Evolutionary conservation across 352 stramenopile genomes (phyloP).

Genomic region (Globisporangium uncinulatum): DNA sequence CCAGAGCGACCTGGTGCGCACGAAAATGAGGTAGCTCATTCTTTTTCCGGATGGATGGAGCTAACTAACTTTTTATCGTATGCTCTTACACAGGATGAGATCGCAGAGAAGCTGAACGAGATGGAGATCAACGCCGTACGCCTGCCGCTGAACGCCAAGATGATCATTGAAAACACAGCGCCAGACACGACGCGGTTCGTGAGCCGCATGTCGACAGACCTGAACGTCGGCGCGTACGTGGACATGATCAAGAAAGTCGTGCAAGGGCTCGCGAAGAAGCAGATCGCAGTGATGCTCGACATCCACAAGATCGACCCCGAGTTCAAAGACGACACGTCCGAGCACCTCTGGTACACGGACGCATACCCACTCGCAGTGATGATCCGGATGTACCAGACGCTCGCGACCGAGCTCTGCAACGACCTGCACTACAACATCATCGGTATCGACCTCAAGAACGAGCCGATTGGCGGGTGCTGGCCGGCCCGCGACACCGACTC

Average conservation of each 20-base stretch:
- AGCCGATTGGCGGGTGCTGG: constrained; percentile 70
- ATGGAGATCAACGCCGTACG: constrained; percentile 76
- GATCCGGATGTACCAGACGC: constrained; percentile 65
- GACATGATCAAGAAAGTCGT: constrained; percentile 84
- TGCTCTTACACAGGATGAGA: constrained; percentile 25
- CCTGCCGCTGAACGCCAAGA: constrained; percentile 77
- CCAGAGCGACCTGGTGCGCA: constrained; percentile 46
- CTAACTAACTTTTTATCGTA: background rate
- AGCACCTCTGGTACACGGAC: constrained; percentile 69
- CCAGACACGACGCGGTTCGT: constrained; percentile 64
- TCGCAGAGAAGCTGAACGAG: constrained; percentile 52
- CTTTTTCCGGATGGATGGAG: background rate
- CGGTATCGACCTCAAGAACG: constrained; percentile 81
- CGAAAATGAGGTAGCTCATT: no score
- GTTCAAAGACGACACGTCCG: constrained; percentile 63
- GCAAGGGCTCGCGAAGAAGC: constrained; percentile 71
- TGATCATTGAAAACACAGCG: constrained; percentile 64
- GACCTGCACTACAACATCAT: constrained; percentile 84
- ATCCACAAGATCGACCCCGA: constrained; percentile 82
- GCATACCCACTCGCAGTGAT: constrained; percentile 45
- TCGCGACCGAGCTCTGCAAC: constrained; percentile 61
- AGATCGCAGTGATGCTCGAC: constrained; percentile 77
- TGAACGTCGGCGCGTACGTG: constrained; percentile 71
- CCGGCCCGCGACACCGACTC: constrained; percentile 43
- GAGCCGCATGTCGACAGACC: constrained; percentile 46